Conservation (phyloP, 768 basidiomycete genomes). For the Pulveroboletus sp. region DNA sequence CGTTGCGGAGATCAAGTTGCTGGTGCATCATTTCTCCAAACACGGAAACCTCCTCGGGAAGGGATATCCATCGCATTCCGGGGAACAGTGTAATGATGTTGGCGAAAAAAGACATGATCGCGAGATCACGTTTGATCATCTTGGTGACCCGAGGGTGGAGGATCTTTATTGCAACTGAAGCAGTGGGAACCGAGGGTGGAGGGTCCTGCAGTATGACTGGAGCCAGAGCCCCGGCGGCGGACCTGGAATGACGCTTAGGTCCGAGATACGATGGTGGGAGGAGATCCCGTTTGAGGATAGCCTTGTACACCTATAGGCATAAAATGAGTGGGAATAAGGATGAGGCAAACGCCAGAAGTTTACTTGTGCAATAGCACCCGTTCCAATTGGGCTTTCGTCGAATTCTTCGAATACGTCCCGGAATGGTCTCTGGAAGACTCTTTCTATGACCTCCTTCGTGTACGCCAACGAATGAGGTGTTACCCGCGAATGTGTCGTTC, state of each 20-base stretch:
- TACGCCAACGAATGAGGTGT: constrained; percentile 75
- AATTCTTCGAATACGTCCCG: constrained; percentile 90
- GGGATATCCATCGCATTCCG: constrained; percentile 93
- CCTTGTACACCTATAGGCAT: constrained; percentile 71
- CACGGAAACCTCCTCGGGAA: constrained; percentile 91
- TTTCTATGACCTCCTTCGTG: constrained; percentile 77
- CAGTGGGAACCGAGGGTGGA: constrained; percentile 69
- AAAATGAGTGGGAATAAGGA: neutral
- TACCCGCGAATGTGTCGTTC: constrained; percentile 83
- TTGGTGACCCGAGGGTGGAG: constrained; percentile 84
- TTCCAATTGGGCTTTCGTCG: constrained; percentile 84
- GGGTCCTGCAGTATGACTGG: constrained; percentile 47
- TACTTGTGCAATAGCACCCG: constrained; percentile 93
- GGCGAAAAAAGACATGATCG: constrained; percentile 95
- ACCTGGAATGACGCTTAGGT: constrained; percentile 58
- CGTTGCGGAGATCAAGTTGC: constrained; percentile 86
- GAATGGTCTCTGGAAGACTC: constrained; percentile 79
- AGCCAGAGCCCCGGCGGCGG: constrained; percentile 46
- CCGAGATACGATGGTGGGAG: constrained; percentile 81
- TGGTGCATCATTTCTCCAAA: constrained; percentile 97
- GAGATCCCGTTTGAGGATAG: constrained; percentile 76
- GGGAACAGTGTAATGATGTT: constrained; percentile 71
- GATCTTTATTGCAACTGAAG: constrained; percentile 92
- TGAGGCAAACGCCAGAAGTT: constrained; percentile 18
- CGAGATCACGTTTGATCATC: constrained; percentile 82